Conservation (phyloP, 2,329 filamentous ascomycete species). For the Cladosporium sp. region DNA sequence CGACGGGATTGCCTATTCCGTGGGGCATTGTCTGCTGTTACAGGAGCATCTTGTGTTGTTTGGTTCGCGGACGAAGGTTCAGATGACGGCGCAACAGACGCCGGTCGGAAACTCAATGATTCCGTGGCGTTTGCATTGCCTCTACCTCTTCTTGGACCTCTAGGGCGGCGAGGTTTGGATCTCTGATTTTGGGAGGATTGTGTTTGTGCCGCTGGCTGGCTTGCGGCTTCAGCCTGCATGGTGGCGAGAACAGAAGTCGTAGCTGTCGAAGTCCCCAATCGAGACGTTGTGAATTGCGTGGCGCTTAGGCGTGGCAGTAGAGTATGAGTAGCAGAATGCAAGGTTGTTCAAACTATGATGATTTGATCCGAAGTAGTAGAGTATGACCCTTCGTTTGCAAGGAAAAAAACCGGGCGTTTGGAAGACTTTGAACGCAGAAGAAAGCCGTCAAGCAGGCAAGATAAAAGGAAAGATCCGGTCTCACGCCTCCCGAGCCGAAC, state of each 20-base stretch:
- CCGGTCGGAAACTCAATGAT: slow-evolving; percentile 28
- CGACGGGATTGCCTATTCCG: slow-evolving; percentile 9
- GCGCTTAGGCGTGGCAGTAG: no score
- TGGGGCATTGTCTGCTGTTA: slow-evolving; percentile 3
- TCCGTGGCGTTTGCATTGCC: slow-evolving; percentile 22
- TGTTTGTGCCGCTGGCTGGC: slow-evolving; percentile 1
- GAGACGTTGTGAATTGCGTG: no score
- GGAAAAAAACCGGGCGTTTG: no score
- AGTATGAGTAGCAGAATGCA: no score
- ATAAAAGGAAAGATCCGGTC: no score
- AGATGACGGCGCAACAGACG: slow-evolving; percentile 27
- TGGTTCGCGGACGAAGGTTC: slow-evolving; percentile 10
- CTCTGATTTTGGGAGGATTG: slow-evolving; percentile 1
- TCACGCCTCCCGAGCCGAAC: no score
- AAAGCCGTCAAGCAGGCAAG: no score
- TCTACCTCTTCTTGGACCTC: slow-evolving; percentile 25
- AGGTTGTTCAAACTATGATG: no score
- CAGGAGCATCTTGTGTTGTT: slow-evolving; percentile 13
- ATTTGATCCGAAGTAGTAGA: no score
- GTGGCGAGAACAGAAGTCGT: background rate
- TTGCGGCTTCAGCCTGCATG: slow-evolving; percentile 11
- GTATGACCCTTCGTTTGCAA: background rate
- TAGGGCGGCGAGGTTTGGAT: slow-evolving; percentile 12
- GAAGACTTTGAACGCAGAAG: no score
- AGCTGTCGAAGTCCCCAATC: background rate